Evolutionary conservation across 108 stramenopile genomes (phyloP).

Genomic region (Pseudonitzschia pungens): DNA sequence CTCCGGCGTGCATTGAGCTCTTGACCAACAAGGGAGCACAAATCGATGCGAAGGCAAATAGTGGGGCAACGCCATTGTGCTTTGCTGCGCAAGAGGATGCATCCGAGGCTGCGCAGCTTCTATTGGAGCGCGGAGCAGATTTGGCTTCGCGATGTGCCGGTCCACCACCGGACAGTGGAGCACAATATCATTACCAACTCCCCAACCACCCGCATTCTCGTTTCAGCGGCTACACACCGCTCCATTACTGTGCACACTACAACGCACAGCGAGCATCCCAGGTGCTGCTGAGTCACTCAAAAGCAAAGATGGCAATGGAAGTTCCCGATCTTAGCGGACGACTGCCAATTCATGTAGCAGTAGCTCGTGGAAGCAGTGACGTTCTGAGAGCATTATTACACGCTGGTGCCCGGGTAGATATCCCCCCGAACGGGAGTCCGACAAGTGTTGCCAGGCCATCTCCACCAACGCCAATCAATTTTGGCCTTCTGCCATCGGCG

Average conservation of each 20-base stretch:
- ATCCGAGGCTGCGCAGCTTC: conserved; percentile 47
- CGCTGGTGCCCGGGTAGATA: conserved; percentile 75
- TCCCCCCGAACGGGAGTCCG: conserved; percentile 22
- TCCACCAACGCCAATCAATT: conserved; percentile 2
- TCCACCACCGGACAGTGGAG: conserved; percentile 39
- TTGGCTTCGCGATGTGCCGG: conserved; percentile 71
- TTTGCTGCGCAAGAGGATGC: conserved; percentile 88
- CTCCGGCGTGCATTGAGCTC: conserved; percentile 61
- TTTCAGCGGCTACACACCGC: conserved; percentile 82
- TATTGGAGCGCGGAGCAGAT: conserved; percentile 75
- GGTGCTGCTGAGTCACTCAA: conserved; percentile 49
- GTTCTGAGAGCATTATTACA: conserved; percentile 77
- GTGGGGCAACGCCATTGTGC: conserved; percentile 85
- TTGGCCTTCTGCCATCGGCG: conserved; percentile 27
- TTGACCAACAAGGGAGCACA: conserved; percentile 72
- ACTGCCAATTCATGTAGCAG: conserved; percentile 84
- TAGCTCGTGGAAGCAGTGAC: conserved; percentile 78
- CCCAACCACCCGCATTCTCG: conserved; percentile 63
- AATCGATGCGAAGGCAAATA: conserved; percentile 74
- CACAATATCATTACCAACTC: conserved; percentile 32
- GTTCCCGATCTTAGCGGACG: conserved; percentile 82
- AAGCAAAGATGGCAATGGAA: conserved; percentile 57
- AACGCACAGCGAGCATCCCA: conserved; percentile 72
- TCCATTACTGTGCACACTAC: conserved; percentile 89
- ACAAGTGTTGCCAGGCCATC: conserved; percentile 10